These are phyloP conservation scores for Pleurotus ostreatus DNA, from an alignment of 768 basidiomycete species.

Conservation along the genomic window DNA sequence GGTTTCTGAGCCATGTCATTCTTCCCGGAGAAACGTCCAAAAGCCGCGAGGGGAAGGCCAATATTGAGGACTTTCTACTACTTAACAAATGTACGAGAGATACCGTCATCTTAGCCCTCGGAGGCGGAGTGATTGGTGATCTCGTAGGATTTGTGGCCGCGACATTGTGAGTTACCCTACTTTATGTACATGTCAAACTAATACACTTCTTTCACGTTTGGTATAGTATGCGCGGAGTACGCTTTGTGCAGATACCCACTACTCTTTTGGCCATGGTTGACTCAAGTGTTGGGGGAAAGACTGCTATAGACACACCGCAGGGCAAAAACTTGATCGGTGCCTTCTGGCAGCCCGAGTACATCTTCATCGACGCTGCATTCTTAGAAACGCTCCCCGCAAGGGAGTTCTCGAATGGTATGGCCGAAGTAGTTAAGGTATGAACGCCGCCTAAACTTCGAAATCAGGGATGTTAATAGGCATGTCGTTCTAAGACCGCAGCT, in stretches of 20 bases:
- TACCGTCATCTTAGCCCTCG: constrained; percentile 89
- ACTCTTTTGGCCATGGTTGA: constrained; percentile 98
- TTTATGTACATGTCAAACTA: constrained; percentile 1
- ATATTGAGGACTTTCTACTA: constrained; percentile 91
- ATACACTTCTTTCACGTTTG: constrained; percentile 8
- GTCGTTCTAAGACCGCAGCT: constrained; percentile 83
- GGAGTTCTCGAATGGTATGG: constrained; percentile 99
- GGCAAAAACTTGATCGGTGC: constrained; percentile 99
- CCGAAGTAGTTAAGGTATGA: constrained; percentile 92
- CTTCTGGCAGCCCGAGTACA: constrained; percentile 97
- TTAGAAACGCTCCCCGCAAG: constrained; percentile 87
- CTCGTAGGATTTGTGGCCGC: constrained; percentile 95
- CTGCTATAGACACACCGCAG: constrained; percentile 97
- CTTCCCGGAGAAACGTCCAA: constrained; percentile 93
- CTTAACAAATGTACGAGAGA: constrained; percentile 87
- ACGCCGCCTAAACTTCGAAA: neutral
- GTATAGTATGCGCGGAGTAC: constrained; percentile 91
- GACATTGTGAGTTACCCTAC: constrained; percentile 63
- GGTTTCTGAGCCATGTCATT: constrained; percentile 78
- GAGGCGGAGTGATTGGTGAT: constrained; percentile 97
- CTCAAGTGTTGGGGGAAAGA: constrained; percentile 96
- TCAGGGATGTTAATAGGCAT: too few species aligned
- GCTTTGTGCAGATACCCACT: constrained; percentile 94
- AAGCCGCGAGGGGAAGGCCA: constrained; percentile 85
- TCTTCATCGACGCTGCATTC: constrained; percentile 97